Base-by-base conservation (phyloP, 768 basidiomycete genomes). In the Lentinula detonsa region DNA sequence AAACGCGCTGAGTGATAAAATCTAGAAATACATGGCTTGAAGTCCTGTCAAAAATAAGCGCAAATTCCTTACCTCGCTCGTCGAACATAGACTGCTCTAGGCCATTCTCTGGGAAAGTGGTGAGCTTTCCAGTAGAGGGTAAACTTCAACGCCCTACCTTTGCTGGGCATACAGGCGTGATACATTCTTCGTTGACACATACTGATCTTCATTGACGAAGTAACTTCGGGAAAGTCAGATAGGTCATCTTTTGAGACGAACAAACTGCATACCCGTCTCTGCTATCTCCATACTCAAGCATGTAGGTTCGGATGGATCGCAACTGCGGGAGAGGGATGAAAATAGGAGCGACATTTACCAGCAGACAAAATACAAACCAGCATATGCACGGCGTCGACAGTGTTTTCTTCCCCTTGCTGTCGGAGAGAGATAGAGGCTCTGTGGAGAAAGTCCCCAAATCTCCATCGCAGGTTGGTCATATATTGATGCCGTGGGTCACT, bases 381-480 rank as follows among this genome's bases (percentile, higher is more conserved):
- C 69, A 85, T 82, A 64, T 88, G 82, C 16, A 93, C 88, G 5
- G 88, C 86, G 71, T 95, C 93, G 7, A 95, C 84, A 2, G 86
- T 88, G 64, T 88, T 90, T 71, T 90, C 87, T 67, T 89, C 87
- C 5, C 90, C 90, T 71, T 91, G 90, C 62, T 83, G 79, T 39
- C 81, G 81, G 64, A 93, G 71, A 16, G 83, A 81, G 5, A 78
- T 75, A 0, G 92, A 91, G 0, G 91, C 90, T 28, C 77, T 71
- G 65, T 91, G 89, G 33, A 96, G 74, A 64, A 92, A 84, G 23
- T 74, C 72, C 0, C 90, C 90, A 64, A 90, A 88, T 7, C 87
- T 81, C 21, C 74, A 71, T 55, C 84, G 83, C 61, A 93, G 71
- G 1, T 71, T 65, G 5, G 75, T 70, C 16, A 92, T 81, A 64